Conservation (phyloP, 768 basidiomycete species). For the Rhizopogon roseolus region DNA sequence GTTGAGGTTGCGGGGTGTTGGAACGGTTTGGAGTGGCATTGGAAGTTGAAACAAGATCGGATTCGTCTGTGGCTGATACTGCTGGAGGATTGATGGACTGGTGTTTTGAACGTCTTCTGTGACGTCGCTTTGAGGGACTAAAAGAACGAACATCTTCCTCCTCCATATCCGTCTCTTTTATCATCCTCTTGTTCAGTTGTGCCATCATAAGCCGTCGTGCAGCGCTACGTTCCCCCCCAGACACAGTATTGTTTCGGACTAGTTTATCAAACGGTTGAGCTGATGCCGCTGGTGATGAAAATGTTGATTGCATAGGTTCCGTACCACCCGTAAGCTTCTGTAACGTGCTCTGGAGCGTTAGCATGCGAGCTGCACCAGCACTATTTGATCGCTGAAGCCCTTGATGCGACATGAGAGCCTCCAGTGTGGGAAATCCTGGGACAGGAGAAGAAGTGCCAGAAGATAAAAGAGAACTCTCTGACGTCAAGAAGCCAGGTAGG, state of each 20-base stretch:
- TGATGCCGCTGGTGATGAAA: slow-evolving; percentile 47
- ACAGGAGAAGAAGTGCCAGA: slow-evolving; percentile 65
- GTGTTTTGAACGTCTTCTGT: slow-evolving; percentile 47
- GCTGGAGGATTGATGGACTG: slow-evolving; percentile 34
- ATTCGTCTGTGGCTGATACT: slow-evolving; percentile 42
- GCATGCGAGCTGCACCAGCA: slow-evolving; percentile 63
- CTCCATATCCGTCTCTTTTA: slow-evolving; percentile 60
- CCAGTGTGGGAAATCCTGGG: slow-evolving; percentile 69
- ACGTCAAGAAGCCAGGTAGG: slow-evolving; percentile 46
- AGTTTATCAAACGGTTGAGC: slow-evolving; percentile 44
- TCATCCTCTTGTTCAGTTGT: slow-evolving; percentile 47
- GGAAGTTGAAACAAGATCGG: slow-evolving; percentile 34
- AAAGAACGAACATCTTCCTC: slow-evolving; percentile 37
- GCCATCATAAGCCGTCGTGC: slow-evolving; percentile 66
- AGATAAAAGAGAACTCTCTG: slow-evolving; percentile 54
- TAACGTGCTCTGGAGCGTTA: slow-evolving; percentile 65
- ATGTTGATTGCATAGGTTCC: slow-evolving; percentile 37
- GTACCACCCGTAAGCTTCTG: slow-evolving; percentile 76
- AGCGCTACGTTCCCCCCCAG: slow-evolving; percentile 73
- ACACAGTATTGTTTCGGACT: slow-evolving; percentile 74
- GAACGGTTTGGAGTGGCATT: slow-evolving; percentile 59
- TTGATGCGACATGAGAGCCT: slow-evolving; percentile 56
- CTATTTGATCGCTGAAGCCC: slow-evolving; percentile 89
- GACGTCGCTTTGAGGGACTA: slow-evolving; percentile 45
- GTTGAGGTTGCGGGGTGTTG: slow-evolving; percentile 43